A percentile compares a stretch with the other conserved stretches of the same genome.
phyloP scores from a whole-genome alignment of 2,329 filamentous ascomycete species.

The Aspergillus persii region DNA sequence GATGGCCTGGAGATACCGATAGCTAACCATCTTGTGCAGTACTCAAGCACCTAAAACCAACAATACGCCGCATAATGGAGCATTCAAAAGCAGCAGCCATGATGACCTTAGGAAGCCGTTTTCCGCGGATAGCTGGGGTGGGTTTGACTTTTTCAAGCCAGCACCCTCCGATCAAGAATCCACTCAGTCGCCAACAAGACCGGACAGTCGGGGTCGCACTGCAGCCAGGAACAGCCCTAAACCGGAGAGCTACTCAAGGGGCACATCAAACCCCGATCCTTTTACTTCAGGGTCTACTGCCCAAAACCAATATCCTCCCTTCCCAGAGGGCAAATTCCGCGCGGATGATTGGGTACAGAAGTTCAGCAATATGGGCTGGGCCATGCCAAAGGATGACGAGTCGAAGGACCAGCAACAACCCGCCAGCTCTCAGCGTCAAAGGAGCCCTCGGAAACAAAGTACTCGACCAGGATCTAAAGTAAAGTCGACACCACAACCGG shows the following conservation, averaged over 20 bases:
- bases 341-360: slow-evolving; percentile 40
- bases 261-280: slow-evolving; percentile 20
- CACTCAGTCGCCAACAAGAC: slow-evolving; percentile 16
- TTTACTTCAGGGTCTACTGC: slow-evolving; percentile 15
- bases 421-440: slow-evolving; percentile 25
- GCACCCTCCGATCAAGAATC: slow-evolving; percentile 23
- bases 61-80: slow-evolving; percentile 8
- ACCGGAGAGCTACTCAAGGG: slow-evolving; percentile 14
- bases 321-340: slow-evolving; percentile 36
- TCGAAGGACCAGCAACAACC: slow-evolving; percentile 19
- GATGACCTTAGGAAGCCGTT: slow-evolving; percentile 39
- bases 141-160: slow-evolving; percentile 38
- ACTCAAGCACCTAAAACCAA: slow-evolving; percentile 2
- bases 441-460: slow-evolving; percentile 35
- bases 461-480: slow-evolving; percentile 26
- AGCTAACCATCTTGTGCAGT: slow-evolving; percentile 7
- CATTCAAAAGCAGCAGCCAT: slow-evolving; percentile 35
- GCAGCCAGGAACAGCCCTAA: slow-evolving; percentile 20
- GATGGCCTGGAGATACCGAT: slow-evolving; percentile 8
- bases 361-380: slow-evolving; percentile 35
- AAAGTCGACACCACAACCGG: slow-evolving; percentile 30
- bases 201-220: slow-evolving; percentile 21
- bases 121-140: slow-evolving; percentile 42
- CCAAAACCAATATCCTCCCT: slow-evolving; percentile 30
- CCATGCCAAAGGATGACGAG: slow-evolving; percentile 29